These are phyloP conservation scores for Bruguiera gymnorhiza DNA, from an alignment of 345 rosid genomes.

Conservation along the genomic window DNA sequence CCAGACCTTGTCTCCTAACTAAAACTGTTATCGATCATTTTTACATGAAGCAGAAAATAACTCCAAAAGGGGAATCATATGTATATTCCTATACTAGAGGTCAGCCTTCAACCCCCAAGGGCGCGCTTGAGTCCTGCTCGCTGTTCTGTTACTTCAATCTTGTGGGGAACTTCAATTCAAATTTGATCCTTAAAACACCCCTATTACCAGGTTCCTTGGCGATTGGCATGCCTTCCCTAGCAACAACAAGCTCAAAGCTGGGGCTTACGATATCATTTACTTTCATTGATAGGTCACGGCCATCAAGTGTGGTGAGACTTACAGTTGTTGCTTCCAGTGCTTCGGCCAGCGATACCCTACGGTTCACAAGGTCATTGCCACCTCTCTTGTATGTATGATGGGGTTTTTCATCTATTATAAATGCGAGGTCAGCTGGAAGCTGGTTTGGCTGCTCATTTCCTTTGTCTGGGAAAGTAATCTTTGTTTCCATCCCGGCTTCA, in stretches of 20 bases:
- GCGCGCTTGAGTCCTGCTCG: slow-evolving; percentile 66
- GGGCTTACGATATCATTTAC: slow-evolving; percentile 74
- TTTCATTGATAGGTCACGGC: slow-evolving; percentile 52
- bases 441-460: slow-evolving; percentile 89
- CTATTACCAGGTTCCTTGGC: slow-evolving; percentile 70
- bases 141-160: slow-evolving; percentile 57
- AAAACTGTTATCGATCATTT: too few species aligned
- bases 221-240: slow-evolving; percentile 87
- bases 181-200: slow-evolving; percentile 70
- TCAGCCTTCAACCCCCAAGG: slow-evolving; percentile 45
- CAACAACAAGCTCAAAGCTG: slow-evolving; percentile 68
- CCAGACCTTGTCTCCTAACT: too few species aligned
- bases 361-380: slow-evolving; percentile 71
- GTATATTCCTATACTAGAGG: too few species aligned
- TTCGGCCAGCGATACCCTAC: slow-evolving; percentile 60
- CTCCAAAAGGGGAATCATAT: too few species aligned
- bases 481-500: slow-evolving; percentile 96
- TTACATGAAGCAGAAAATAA: too few species aligned
- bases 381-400: slow-evolving; percentile 69
- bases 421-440: slow-evolving; percentile 86
- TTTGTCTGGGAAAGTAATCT: slow-evolving; percentile 86
- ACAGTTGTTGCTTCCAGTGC: slow-evolving; percentile 75
- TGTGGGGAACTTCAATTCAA: slow-evolving; percentile 83
- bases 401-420: slow-evolving; percentile 80
- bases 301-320: slow-evolving; percentile 57